These are phyloP conservation scores for Brassica juncea DNA, from an alignment of 345 rosid genomes.

Conservation along the genomic window DNA sequence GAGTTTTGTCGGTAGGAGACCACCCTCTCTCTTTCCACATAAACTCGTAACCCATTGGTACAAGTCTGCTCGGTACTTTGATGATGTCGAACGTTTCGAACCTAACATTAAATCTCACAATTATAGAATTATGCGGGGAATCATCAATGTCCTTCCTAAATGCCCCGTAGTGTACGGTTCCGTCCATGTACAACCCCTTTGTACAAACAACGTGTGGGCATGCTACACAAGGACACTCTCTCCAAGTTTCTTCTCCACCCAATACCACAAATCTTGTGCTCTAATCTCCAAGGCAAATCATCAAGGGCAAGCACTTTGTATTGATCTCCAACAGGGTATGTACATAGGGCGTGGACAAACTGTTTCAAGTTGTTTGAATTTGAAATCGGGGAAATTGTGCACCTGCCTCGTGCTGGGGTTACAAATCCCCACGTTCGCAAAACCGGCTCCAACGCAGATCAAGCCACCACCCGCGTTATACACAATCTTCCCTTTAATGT, in stretches of 20 bases:
- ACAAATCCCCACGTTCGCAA: background rate
- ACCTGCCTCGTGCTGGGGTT: background rate
- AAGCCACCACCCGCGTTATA: background rate
- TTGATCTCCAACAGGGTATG: background rate
- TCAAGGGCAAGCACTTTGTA: slow-evolving; percentile 20
- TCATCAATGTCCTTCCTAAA: background rate
- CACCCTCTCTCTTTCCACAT: slow-evolving; percentile 1
- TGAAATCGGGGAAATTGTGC: background rate
- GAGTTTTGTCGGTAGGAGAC: background rate
- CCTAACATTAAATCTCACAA: slow-evolving; percentile 17
- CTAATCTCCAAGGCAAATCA: background rate
- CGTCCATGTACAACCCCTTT: background rate
- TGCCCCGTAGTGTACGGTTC: background rate
- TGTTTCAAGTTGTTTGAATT: background rate
- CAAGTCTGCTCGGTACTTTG: background rate
- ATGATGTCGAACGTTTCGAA: slow-evolving; percentile 3
- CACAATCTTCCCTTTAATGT: background rate
- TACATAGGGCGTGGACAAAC: background rate
- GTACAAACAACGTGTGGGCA: background rate
- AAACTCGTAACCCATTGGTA: background rate
- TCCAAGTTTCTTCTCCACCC: slow-evolving; percentile 14
- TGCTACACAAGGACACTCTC: background rate
- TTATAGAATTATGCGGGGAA: background rate
- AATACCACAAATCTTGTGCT: background rate
- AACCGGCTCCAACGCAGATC: background rate